Percentiles rank a stretch among this genome's conserved stretches.
phyloP scores from a whole-genome alignment of 352 stramenopile genomes.

The Globisporangium middletonii region DNA sequence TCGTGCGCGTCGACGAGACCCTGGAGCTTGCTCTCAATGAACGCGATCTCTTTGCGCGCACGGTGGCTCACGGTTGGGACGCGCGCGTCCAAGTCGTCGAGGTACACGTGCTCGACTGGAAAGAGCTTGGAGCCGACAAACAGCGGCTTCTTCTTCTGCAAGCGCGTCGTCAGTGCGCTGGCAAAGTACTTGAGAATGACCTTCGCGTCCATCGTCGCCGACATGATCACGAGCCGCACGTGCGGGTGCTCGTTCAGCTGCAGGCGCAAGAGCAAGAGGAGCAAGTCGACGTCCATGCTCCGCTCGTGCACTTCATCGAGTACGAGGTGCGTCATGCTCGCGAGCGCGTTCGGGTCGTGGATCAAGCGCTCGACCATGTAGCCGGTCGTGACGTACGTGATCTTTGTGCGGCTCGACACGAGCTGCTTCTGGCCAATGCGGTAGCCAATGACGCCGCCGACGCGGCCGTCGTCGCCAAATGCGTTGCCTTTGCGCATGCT shows the following conservation, averaged over 20 bases:
- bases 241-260: slow-evolving; percentile 55
- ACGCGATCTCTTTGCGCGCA: slow-evolving; percentile 35
- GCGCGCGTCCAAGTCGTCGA: slow-evolving; percentile 38
- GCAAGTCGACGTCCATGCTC: slow-evolving; percentile 94
- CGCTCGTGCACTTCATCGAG: slow-evolving; percentile 95
- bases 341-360: slow-evolving; percentile 86
- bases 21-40: slow-evolving; percentile 36
- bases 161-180: slow-evolving; percentile 40
- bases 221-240: slow-evolving; percentile 95
- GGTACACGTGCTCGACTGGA: slow-evolving; percentile 55
- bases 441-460: slow-evolving; percentile 73
- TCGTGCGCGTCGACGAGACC: slow-evolving; percentile 17
- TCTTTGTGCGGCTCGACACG: slow-evolving; percentile 86
- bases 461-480: slow-evolving; percentile 50
- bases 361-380: slow-evolving; percentile 95
- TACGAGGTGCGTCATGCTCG: slow-evolving; percentile 91
- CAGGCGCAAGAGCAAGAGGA: slow-evolving; percentile 89
- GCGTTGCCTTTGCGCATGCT: slow-evolving; percentile 85
- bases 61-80: slow-evolving; percentile 36
- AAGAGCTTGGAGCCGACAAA: slow-evolving; percentile 83
- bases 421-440: slow-evolving; percentile 89
- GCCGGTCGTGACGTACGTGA: slow-evolving; percentile 96
- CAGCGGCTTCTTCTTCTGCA: slow-evolving; percentile 53
- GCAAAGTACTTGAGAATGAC: slow-evolving; percentile 87
- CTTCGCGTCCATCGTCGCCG: slow-evolving; percentile 92